Percentiles rank a stretch among this genome's conserved stretches.
phyloP scores from a whole-genome alignment of 768 basidiomycete genomes.

The Cystofilobasidium capitatum region DNA sequence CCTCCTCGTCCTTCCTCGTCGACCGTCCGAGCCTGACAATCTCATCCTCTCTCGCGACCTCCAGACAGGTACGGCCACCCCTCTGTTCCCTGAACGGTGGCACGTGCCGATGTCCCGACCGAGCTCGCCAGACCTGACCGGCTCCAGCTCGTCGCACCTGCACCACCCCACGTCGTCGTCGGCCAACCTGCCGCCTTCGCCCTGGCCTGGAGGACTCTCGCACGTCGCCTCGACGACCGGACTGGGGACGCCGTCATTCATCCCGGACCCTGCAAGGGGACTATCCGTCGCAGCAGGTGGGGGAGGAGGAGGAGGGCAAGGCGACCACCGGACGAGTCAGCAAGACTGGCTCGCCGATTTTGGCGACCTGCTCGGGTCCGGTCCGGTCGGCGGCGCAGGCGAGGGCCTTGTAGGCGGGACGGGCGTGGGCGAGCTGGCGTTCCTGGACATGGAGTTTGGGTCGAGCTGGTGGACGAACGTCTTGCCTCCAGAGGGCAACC shows the following conservation, averaged over 20 bases:
- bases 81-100: slow-evolving; percentile 12
- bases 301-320: not conserved
- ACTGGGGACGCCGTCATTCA: not conserved
- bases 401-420: not conserved
- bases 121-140: not conserved
- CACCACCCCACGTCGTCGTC: not conserved
- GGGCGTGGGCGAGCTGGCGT: not conserved
- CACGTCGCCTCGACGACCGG: not conserved
- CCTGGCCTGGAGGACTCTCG: not conserved
- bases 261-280: not conserved
- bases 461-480: slow-evolving; percentile 11
- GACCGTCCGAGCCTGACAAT: not conserved
- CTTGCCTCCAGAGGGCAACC: not conserved
- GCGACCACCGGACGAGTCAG: too few relatives aligned
- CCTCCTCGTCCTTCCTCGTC: not conserved
- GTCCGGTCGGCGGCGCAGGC: not conserved
- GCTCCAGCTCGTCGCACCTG: not conserved
- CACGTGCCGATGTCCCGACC: not conserved
- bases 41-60: too few relatives aligned
- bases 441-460: slow-evolving; percentile 1
- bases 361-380: not conserved
- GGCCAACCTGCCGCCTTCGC: not conserved
- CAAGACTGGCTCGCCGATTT: not conserved
- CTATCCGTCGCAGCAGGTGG: not conserved
- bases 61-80: slow-evolving; percentile 17